Evolutionary conservation across 495 filamentous ascomycete species (phyloP).

Genomic region (Annulohypoxylon bovei): DNA sequence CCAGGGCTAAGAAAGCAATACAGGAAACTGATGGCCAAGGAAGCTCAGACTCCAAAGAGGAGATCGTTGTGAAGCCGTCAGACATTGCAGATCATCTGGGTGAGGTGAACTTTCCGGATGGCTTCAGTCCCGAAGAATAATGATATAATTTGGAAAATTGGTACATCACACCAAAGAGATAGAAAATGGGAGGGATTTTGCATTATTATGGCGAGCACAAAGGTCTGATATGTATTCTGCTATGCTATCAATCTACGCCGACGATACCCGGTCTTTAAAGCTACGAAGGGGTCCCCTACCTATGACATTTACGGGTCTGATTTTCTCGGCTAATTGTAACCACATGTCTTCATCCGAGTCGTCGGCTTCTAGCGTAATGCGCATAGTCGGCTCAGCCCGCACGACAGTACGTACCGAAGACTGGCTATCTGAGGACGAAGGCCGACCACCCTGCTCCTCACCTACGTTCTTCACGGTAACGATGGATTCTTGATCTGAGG

Average conservation of each 20-base stretch:
- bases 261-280: slow-evolving; percentile 1
- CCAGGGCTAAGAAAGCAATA: slow-evolving; percentile 45
- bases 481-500: neutral
- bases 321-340: slow-evolving; percentile 22
- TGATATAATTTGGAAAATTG: neutral
- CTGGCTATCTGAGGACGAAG: neutral
- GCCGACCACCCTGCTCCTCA: neutral
- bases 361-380: neutral
- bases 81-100: slow-evolving; percentile 43
- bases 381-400: neutral
- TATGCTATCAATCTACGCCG: slow-evolving; percentile 2
- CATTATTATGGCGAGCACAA: neutral
- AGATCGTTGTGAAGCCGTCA: slow-evolving; percentile 12
- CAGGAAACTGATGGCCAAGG: slow-evolving; percentile 15
- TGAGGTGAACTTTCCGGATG: slow-evolving; percentile 39
- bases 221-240: slow-evolving; percentile 10
- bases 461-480: neutral
- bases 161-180: neutral
- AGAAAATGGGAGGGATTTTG: no score
- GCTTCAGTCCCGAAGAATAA: slow-evolving; percentile 18
- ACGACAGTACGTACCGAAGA: neutral
- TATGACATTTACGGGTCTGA: neutral
- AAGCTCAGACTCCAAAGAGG: slow-evolving; percentile 1
- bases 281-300: slow-evolving; percentile 5
- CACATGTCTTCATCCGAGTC: slow-evolving; percentile 30